phyloP scores from a whole-genome alignment of 2,329 filamentous ascomycete genomes.

The Corinectria fuckeliana region DNA sequence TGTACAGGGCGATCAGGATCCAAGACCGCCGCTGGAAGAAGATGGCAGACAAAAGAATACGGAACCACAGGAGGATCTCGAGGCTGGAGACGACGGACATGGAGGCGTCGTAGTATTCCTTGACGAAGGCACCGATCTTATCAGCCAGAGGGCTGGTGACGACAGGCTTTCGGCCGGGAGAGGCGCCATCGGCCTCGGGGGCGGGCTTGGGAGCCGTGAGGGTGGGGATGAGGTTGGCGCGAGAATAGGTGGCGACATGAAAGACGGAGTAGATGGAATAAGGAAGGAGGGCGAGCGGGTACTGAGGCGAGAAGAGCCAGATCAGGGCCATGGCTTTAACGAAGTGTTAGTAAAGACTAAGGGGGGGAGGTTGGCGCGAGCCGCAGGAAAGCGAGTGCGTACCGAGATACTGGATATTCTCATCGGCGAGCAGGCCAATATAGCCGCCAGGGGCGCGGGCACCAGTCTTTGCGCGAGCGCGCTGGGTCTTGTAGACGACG shows the following conservation, averaged over 20 bases:
- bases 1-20: constrained; percentile 86
- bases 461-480: constrained; percentile 79
- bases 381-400: constrained; percentile 35
- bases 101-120: constrained; percentile 95
- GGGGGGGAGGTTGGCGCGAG: neutral
- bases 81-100: constrained; percentile 92
- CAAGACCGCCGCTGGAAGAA: constrained; percentile 91
- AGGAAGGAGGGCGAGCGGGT: constrained; percentile 87
- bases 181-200: constrained; percentile 60
- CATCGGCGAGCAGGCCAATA: constrained; percentile 77
- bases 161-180: constrained; percentile 48
- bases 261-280: constrained; percentile 98
- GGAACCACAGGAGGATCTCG: constrained; percentile 87
- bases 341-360: constrained; percentile 18
- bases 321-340: constrained; percentile 84
- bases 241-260: constrained; percentile 96
- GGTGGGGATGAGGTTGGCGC: constrained; percentile 90
- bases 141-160: constrained; percentile 72
- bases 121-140: constrained; percentile 89
- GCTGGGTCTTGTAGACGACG: constrained; percentile 97
- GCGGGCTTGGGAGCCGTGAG: constrained; percentile 71
- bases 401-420: constrained; percentile 98
- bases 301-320: constrained; percentile 92
- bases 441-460: constrained; percentile 65
- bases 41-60: constrained; percentile 79